Evolutionary conservation across 2,329 filamentous ascomycete genomes (phyloP), one percentile per base, ranked within the genome.

Genomic region (Xylariales sp.): DNA sequence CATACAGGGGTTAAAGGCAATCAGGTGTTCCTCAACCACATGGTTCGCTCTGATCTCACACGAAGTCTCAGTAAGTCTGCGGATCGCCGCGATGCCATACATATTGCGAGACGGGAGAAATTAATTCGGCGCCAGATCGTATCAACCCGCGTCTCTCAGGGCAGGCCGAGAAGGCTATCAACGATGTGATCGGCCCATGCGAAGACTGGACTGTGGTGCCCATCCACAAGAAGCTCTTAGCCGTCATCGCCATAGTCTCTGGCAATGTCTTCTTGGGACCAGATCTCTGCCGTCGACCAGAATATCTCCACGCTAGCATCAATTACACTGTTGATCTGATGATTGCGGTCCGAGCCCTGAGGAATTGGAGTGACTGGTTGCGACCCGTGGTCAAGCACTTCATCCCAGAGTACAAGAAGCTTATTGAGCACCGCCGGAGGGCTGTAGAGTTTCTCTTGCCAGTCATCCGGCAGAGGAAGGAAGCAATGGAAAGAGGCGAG

Each of bases 211-310:
- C 57, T 0, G 38, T 55, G 2, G 51, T 69, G 29, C 59, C 60
- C n/a, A 60, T 69, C 21, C 58, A 66, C 52, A 41, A 54, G 8
- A 59, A 54, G 7, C 48, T 74, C 5, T 55, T 71, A 3, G 63
- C 65, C 14, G 62, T 73, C 27, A 63, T 75, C 2, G 67, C 65
- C 33, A 64, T 63, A 41, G 60, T 67, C 1, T 70, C 67, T 0
- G 70, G 70, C 4, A 57, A 65, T 10, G 52, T 73, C 19, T 74
- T 74, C 36, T 57, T 74, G 19, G 70, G 70, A 5, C 51, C 65
- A 1, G 67, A 71, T 36, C 58, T 72, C 2, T 69, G 66, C 44
- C 66, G 63, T 21, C 49, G 59, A 4, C 65, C 68, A 27, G 55
- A 59, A 18, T 74, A 72, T 47, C 49, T 73, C 3, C 60, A 71